Base-by-base conservation (phyloP, 2,329 filamentous ascomycete species). In the Botrytis sinoallii region DNA sequence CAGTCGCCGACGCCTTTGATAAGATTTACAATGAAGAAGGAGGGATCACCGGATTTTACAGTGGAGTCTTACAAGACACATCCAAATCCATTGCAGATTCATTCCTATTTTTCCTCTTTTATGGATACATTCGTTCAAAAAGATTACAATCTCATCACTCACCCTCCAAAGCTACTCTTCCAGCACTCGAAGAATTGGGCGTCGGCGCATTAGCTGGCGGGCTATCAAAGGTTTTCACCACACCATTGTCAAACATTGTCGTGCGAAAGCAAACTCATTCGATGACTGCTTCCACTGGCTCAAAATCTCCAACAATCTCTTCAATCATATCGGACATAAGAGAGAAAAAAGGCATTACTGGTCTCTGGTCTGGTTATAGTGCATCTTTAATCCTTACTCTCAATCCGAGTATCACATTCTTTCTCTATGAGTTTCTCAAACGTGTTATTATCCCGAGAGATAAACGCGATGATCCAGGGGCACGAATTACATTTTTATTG, bases 291-390 rank as follows among this genome's bases (percentile, higher is more conserved):
- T 81, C 83, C 6, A 80, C 83, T 55, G 80, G 81, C 1, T 79
- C 75, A 4, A 42, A 72, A 14, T 66, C 72, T 0, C 77, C 76
- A 2, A 76, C 78, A 4, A 85, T 89, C 6, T 78, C 82, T 42
- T 86, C 91, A 69, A 93, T 93, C 44, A 86, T 91, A 29, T 82
- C 84, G 1, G 85, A 88, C 60, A 95, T 97, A 74, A 83, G 85
- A 59, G 79, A 84, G 2, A 91, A 95, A 80, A 92, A 91, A 77
- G 94, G 94, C 0, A 74, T 94, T 16, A 80, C 85, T 63, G 94
- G 93, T 3, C 91, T 97, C 78, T 97, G 94, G 95, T 91, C 93
- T 0, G 94, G 94, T 0, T 97, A 97, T 81, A 93, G 92, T 32
- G 93, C 94, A 2, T 91, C 88, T 35, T 82, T 97, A 74, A 86